Percentiles rank a stretch among this genome's conserved stretches.
phyloP scores from a whole-genome alignment of 257 asterid genomes.

The Avicennia marina region DNA sequence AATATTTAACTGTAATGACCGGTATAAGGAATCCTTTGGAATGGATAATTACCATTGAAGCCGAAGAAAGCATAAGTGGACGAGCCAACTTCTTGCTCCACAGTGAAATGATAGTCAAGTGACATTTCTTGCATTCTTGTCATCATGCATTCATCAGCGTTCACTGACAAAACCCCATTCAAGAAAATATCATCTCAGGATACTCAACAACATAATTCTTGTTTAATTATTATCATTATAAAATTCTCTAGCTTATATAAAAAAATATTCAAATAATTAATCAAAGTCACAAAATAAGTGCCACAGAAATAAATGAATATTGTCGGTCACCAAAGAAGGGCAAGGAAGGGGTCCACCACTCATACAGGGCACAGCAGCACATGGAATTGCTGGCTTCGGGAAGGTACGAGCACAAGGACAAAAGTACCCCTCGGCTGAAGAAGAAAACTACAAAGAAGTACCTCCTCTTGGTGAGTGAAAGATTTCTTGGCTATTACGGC shows the following conservation, averaged over 20 bases:
- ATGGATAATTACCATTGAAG: slow-evolving; percentile 60
- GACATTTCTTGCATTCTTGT: slow-evolving; percentile 99
- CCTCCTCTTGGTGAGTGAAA: slow-evolving; percentile 18
- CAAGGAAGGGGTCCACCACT: slow-evolving; percentile 39
- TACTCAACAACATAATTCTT: too few species aligned
- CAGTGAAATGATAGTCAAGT: slow-evolving; percentile 82
- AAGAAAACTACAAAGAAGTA: slow-evolving; percentile 4
- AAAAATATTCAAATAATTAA: not conserved
- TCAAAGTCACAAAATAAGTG: slow-evolving; percentile 8
- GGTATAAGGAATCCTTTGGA: not conserved
- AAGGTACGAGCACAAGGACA: slow-evolving; percentile 21
- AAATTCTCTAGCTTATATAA: too few species aligned
- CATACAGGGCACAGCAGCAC: slow-evolving; percentile 25
- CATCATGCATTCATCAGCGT: slow-evolving; percentile 93
- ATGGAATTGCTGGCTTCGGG: slow-evolving; percentile 34
- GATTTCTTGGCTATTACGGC: slow-evolving; percentile 19
- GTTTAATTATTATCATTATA: too few species aligned
- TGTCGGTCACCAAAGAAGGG: slow-evolving; percentile 29
- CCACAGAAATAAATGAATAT: slow-evolving; percentile 14
- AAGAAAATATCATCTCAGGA: not conserved
- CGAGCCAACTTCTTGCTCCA: slow-evolving; percentile 99
- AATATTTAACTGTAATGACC: too few species aligned
- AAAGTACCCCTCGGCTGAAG: slow-evolving; percentile 30
- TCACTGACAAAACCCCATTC: slow-evolving; percentile 44
- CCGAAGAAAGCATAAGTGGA: slow-evolving; percentile 90